phyloP scores from a whole-genome alignment of 2,329 filamentous ascomycete species.

The Xylaria sp. region DNA sequence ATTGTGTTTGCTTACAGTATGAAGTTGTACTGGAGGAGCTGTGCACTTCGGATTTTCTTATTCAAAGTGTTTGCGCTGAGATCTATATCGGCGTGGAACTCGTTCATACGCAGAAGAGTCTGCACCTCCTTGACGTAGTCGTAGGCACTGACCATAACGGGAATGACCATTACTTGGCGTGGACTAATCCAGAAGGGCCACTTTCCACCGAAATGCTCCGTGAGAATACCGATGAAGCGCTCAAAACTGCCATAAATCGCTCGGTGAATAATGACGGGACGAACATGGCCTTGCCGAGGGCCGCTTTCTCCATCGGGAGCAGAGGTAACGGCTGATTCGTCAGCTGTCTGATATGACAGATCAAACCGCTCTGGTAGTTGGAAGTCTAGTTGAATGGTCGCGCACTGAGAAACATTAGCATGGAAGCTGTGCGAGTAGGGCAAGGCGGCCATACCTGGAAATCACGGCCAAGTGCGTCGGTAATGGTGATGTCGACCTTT shows the following conservation, averaged over 20 bases:
- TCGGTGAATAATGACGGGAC: slow-evolving; percentile 88
- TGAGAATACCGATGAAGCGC: slow-evolving; percentile 77
- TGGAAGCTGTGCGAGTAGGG: neutral
- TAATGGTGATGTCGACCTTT: slow-evolving; percentile 97
- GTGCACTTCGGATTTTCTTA: slow-evolving; percentile 88
- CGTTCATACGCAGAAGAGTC: slow-evolving; percentile 71
- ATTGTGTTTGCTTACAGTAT: slow-evolving; percentile 71
- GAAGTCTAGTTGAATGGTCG: slow-evolving; percentile 95
- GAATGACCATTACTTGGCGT: slow-evolving; percentile 82
- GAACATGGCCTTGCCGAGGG: slow-evolving; percentile 75
- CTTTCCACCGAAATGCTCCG: slow-evolving; percentile 86
- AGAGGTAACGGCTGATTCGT: slow-evolving; percentile 48
- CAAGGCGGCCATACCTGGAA: slow-evolving; percentile 33
- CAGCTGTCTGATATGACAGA: slow-evolving; percentile 37
- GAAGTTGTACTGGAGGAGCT: slow-evolving; percentile 85
- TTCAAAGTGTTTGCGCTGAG: slow-evolving; percentile 82
- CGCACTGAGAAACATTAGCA: slow-evolving; percentile 73
- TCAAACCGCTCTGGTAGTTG: slow-evolving; percentile 73
- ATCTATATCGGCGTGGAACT: slow-evolving; percentile 78
- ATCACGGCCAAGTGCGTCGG: slow-evolving; percentile 84
- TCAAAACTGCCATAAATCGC: slow-evolving; percentile 79
- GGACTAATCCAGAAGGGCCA: slow-evolving; percentile 92
- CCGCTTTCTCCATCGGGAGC: slow-evolving; percentile 55
- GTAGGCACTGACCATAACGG: slow-evolving; percentile 76
- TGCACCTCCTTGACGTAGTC: slow-evolving; percentile 82